Conservation (phyloP, 176 grass and related monocot species). For the Coix lacrymajobi region DNA sequence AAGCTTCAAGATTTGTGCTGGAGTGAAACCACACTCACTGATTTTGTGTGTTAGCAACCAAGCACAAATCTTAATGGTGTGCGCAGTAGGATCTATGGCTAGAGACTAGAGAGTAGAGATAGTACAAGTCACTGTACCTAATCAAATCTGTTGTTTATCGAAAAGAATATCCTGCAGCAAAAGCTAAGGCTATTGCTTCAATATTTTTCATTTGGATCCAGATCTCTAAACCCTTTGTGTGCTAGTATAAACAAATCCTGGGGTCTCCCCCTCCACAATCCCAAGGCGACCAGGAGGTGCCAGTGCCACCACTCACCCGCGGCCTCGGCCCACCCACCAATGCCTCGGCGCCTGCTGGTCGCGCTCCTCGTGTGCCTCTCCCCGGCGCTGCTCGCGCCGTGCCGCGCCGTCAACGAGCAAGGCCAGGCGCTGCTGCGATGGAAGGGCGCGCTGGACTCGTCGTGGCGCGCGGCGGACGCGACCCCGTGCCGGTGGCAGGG, state of each 20-base stretch:
- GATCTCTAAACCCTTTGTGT: conserved; percentile 67
- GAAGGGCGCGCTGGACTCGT: conserved; percentile 56
- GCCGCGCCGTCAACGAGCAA: conserved; percentile 52
- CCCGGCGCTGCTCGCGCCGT: conserved; percentile 30
- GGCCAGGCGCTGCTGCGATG: conserved; percentile 76
- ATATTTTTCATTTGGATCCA: conserved; percentile 60
- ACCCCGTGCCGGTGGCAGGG: conserved; percentile 72
- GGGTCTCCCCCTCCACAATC: conserved; percentile 74
- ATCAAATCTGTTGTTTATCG: conserved; percentile 43
- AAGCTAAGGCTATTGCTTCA: conserved; percentile 33
- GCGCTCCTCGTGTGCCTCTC: conserved; percentile 21
- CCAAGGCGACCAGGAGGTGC: conserved; percentile 47
- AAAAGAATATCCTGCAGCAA: conserved; percentile 41
- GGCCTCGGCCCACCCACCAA: background rate
- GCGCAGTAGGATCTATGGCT: background rate
- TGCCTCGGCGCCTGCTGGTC: conserved; percentile 44
- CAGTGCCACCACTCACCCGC: conserved; percentile 21
- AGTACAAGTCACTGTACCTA: conserved; percentile 1
- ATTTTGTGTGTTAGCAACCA: background rate
- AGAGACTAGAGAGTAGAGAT: background rate
- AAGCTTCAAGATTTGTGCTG: background rate
- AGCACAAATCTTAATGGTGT: background rate
- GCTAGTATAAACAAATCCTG: conserved; percentile 88
- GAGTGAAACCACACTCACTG: background rate
- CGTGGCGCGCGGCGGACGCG: conserved; percentile 59